Evolutionary conservation across 768 basidiomycete species (phyloP).

Genomic region (Boletus sp.): DNA sequence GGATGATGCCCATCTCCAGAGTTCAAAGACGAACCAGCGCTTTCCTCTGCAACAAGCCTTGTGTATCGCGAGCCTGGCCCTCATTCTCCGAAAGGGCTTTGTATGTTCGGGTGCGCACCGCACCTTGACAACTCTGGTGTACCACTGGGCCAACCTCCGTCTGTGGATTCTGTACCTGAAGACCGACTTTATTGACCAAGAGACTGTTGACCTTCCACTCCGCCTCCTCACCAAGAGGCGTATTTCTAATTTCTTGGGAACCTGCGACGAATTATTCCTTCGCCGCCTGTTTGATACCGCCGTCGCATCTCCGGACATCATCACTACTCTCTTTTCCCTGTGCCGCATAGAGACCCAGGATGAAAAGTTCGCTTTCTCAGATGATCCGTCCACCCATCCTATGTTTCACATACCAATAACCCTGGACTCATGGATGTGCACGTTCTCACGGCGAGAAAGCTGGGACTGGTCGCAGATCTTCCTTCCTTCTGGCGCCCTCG

Average conservation of each 20-base stretch:
- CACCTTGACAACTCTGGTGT: slow-evolving; percentile 5
- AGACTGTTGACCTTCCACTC: slow-evolving; percentile 14
- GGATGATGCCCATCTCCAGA: slow-evolving; percentile 17
- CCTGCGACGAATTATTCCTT: slow-evolving; percentile 1
- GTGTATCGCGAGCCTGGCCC: slow-evolving; percentile 14
- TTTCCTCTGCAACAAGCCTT: slow-evolving; percentile 21
- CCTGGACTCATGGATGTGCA: no score
- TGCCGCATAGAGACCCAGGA: no score
- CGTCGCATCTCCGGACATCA: no score
- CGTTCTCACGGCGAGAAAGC: no score
- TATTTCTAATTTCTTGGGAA: slow-evolving; percentile 20
- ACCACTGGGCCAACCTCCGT: slow-evolving; percentile 19
- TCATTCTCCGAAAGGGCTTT: slow-evolving; percentile 5
- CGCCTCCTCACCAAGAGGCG: slow-evolving; percentile 20
- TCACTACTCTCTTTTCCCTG: no score
- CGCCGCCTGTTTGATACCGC: no score
- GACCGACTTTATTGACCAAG: slow-evolving; percentile 19
- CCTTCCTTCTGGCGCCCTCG: no score
- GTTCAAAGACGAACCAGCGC: slow-evolving; percentile 6
- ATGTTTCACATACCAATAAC: no score
- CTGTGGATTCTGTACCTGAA: slow-evolving; percentile 28
- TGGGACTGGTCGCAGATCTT: no score
- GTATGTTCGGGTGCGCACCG: neutral
- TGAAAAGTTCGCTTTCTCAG: no score
- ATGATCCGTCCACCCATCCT: no score